These are phyloP conservation scores for Euptelea pleiosperma DNA, from an alignment of 164 flowering plant genomes.

Conservation along the genomic window DNA sequence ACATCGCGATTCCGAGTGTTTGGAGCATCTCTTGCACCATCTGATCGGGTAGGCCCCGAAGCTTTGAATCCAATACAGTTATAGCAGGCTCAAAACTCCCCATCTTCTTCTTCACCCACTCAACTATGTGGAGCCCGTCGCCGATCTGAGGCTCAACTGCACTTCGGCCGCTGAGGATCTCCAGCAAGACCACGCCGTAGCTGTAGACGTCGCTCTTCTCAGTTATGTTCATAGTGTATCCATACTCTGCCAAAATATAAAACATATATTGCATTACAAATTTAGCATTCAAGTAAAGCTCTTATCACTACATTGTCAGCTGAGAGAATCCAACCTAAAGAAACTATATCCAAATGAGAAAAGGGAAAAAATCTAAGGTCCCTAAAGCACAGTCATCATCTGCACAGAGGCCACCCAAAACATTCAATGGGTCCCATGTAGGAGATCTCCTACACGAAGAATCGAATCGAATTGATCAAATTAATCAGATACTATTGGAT, in stretches of 20 bases:
- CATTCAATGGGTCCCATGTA: no score
- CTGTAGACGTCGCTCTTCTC: slow-evolving; percentile 99
- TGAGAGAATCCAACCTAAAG: no score
- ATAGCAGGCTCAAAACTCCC: slow-evolving; percentile 84
- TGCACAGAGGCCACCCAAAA: no score
- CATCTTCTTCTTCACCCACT: slow-evolving; percentile 96
- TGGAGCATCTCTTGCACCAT: slow-evolving; percentile 94
- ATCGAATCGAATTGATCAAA: no score
- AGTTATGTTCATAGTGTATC: slow-evolving; percentile 94
- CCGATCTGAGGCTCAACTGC: slow-evolving; percentile 63
- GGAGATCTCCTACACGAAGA: no score
- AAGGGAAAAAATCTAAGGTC: no score
- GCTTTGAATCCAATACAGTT: slow-evolving; percentile 68
- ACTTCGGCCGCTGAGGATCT: slow-evolving; percentile 81
- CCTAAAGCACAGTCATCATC: no score
- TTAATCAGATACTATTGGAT: no score
- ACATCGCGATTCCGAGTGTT: slow-evolving; percentile 89
- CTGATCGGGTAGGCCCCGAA: slow-evolving; percentile 73
- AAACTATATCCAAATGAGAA: no score
- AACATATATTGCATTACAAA: background rate
- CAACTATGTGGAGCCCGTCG: slow-evolving; percentile 88
- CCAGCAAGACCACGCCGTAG: slow-evolving; percentile 86
- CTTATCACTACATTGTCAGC: background rate
- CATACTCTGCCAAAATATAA: slow-evolving; percentile 65
- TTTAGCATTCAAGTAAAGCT: background rate